These are phyloP conservation scores for Boletus patriciae DNA, from an alignment of 768 basidiomycete species.

Conservation along the genomic window DNA sequence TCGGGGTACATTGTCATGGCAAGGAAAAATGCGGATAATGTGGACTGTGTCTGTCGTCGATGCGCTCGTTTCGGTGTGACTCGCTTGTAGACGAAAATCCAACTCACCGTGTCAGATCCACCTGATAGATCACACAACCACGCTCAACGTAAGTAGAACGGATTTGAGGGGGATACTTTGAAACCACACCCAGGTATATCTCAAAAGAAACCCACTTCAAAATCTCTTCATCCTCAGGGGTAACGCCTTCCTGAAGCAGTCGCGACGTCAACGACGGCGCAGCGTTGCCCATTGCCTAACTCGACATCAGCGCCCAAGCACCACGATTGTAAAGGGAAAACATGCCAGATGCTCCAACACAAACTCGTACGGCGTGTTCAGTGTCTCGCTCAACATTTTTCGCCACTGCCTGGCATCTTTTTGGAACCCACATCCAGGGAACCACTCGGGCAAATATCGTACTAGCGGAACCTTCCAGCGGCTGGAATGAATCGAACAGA, in stretches of 20 bases:
- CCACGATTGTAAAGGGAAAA: background rate
- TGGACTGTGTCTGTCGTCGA: conserved; percentile 16
- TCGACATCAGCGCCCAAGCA: background rate
- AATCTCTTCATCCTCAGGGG: conserved; percentile 8
- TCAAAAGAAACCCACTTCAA: conserved; percentile 12
- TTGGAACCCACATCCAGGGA: conserved; percentile 18
- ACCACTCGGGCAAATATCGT: conserved; percentile 19
- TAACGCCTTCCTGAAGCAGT: conserved; percentile 9
- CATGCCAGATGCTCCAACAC: conserved; percentile 10
- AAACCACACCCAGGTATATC: conserved; percentile 14
- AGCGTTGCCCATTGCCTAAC: conserved; percentile 10
- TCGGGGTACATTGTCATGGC: conserved; percentile 13
- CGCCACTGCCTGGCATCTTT: conserved; percentile 6
- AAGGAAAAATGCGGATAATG: conserved; percentile 18
- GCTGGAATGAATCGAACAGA: background rate
- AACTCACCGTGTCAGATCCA: conserved; percentile 13
- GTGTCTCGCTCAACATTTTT: conserved; percentile 1
- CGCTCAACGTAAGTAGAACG: background rate
- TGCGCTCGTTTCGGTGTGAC: background rate
- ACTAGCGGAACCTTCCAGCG: background rate
- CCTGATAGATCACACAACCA: conserved; percentile 20
- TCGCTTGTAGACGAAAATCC: conserved; percentile 20
- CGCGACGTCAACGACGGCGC: conserved; percentile 13
- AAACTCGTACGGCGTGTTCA: conserved; percentile 3
- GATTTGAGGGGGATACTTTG: no score